Evolutionary conservation across 164 flowering plant genomes (phyloP).

Genomic region (Pachysandra terminalis): DNA sequence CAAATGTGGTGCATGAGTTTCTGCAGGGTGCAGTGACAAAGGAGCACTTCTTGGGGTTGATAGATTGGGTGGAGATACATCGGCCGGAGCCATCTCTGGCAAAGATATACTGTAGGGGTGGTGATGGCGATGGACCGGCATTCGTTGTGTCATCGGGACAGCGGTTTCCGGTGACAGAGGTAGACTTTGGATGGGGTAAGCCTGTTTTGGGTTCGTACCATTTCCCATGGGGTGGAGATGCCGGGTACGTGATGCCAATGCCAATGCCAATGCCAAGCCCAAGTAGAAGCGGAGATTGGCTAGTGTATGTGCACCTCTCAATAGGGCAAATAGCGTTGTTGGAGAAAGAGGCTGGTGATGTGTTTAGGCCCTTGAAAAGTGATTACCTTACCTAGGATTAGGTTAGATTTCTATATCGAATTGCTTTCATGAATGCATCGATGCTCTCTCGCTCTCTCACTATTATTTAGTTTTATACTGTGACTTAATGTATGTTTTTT

Average conservation of each 20-base stretch:
- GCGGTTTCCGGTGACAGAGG: conserved; percentile 25
- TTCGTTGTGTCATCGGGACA: conserved; percentile 35
- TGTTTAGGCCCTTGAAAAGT: conserved; percentile 19
- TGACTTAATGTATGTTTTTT: too few species aligned
- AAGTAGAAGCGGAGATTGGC: conserved; percentile 27
- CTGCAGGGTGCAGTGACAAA: too few species aligned
- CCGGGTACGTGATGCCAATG: conserved; percentile 46
- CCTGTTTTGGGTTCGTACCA: conserved; percentile 32
- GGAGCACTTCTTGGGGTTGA: too few species aligned
- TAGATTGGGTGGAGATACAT: too few species aligned
- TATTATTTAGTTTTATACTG: too few species aligned
- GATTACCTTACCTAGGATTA: conserved; percentile 13
- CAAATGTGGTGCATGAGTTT: too few species aligned
- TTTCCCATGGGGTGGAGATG: conserved; percentile 35
- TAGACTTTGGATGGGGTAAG: conserved; percentile 43
- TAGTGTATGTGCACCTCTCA: conserved; percentile 27
- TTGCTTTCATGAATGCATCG: too few species aligned
- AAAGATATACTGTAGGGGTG: too few species aligned
- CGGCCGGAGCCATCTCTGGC: too few species aligned
- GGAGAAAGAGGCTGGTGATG: conserved; percentile 14
- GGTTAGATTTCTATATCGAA: too few species aligned
- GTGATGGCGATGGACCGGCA: conserved; percentile 28
- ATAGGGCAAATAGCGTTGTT: conserved; percentile 21
- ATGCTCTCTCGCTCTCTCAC: too few species aligned
- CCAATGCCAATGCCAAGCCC: conserved; percentile 41